phyloP scores from a whole-genome alignment of 495 filamentous ascomycete species.

The Neurospora sp. region DNA sequence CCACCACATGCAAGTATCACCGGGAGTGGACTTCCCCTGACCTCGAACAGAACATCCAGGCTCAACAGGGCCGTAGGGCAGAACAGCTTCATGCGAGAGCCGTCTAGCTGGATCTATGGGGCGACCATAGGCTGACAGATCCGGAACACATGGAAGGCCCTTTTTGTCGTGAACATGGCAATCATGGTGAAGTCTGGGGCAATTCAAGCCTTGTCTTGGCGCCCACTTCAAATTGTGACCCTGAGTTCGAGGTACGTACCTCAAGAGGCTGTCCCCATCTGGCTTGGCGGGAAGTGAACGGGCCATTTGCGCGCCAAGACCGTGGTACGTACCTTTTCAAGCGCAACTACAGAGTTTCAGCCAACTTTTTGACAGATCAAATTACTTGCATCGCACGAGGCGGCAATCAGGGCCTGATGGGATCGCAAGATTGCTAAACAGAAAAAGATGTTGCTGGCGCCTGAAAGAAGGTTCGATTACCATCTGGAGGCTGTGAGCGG shows the following conservation, averaged over 20 bases:
- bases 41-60: not conserved
- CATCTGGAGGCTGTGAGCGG: conserved; percentile 8
- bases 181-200: not conserved
- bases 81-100: not conserved
- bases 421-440: not conserved
- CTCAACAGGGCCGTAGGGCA: not conserved
- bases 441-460: conserved; percentile 1
- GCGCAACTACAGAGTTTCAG: not conserved
- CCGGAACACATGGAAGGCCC: not conserved
- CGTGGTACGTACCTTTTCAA: not conserved
- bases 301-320: not conserved
- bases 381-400: not conserved
- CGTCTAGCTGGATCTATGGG: not conserved
- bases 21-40: not conserved
- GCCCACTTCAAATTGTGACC: not conserved
- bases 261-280: not conserved
- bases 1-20: not conserved
- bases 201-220: not conserved
- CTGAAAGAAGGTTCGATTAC: conserved; percentile 20
- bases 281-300: not conserved
- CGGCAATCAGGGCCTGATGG: not conserved
- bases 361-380: not conserved
- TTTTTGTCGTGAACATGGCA: not conserved
- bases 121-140: not conserved
- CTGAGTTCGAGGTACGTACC: not conserved